Base-by-base conservation (phyloP, 2,329 filamentous ascomycete species). In the Botrytis porri region DNA sequence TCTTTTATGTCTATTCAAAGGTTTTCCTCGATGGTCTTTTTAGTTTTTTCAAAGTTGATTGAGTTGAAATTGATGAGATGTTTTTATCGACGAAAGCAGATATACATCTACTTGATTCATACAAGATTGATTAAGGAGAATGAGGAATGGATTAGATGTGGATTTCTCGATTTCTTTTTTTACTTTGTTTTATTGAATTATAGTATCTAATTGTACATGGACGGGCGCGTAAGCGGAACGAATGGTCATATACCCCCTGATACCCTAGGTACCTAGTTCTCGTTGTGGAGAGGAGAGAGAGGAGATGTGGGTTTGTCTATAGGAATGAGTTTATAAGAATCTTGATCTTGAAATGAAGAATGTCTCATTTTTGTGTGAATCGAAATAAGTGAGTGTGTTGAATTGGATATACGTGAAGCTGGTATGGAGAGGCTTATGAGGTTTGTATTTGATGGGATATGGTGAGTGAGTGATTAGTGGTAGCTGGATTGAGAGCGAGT, bases 241-340 rank as follows among this genome's bases (percentile, higher is more conserved):
- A 62, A 62, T 62, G 35, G 60, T 41, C 60, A 65, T 65, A 65
- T 65, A 65, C 63, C 63, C 63, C 63, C 43, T 48, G 29, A 65
- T 65, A 65, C 63, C 63, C 63, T 65, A 65, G 43, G 41, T 65
- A 65, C 63, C 41, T 48, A 48, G 63, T 48, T 48, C 29, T 65
- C 22, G 41, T 65, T 48, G 20, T 29, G 39, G 29, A 48, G 29
- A n/a, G 32, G 29, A 65, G 41, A 48, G 62, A 18, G 12, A 22
- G 20, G 39, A 22, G 59, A 62, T 39, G 60, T 18, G 60, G 37
- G 37, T n/a, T 39, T 62, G 35, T 62, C 41, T 61, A 54, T 54
- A 54, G n/a, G 51, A 54, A 54, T 54, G 51, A 54, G 35, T 61
- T 39, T 61, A 61, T 39, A 61, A 37, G 59, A 61, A 61, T 61